These are phyloP conservation scores for Suillus fuscotomentosus DNA, from an alignment of 768 basidiomycete species.

Conservation along the genomic window DNA sequence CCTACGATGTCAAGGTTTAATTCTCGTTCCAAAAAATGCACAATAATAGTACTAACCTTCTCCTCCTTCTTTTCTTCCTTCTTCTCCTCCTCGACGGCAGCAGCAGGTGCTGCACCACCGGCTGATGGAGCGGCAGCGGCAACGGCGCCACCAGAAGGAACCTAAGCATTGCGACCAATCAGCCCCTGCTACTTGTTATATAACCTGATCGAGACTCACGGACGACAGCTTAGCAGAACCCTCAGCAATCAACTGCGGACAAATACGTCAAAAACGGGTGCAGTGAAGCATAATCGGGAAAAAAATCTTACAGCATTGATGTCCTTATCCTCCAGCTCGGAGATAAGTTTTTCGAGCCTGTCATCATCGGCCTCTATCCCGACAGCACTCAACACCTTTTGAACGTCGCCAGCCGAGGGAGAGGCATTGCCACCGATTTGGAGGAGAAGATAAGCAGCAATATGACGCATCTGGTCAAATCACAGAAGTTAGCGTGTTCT, in stretches of 20 bases:
- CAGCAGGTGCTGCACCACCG: constrained; percentile 46
- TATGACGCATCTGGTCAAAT: constrained; percentile 71
- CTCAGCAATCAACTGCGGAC: constrained; percentile 78
- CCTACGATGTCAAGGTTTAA: constrained; percentile 40
- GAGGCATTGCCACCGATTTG: constrained; percentile 88
- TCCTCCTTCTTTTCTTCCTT: constrained; percentile 90
- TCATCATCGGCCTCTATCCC: constrained; percentile 87
- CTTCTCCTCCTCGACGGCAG: constrained; percentile 67
- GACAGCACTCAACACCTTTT: constrained; percentile 79
- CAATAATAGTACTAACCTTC: constrained; percentile 51
- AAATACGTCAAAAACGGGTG: neutral
- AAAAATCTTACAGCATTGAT: constrained; percentile 61
- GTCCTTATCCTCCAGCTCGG: constrained; percentile 90
- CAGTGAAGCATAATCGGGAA: neutral
- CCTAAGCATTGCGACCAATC: constrained; percentile 35
- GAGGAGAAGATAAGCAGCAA: constrained; percentile 98
- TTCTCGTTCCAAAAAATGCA: neutral
- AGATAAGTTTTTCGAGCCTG: constrained; percentile 77
- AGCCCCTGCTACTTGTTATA: neutral
- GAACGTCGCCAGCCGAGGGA: constrained; percentile 85
- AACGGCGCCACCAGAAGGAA: constrained; percentile 90
- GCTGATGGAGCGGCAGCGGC: constrained; percentile 47
- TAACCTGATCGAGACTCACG: constrained; percentile 43
- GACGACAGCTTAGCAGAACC: constrained; percentile 94
- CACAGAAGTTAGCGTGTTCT: constrained; percentile 1